Conservation (phyloP, 176 grass and related monocot genomes). For the Secale cereale region DNA sequence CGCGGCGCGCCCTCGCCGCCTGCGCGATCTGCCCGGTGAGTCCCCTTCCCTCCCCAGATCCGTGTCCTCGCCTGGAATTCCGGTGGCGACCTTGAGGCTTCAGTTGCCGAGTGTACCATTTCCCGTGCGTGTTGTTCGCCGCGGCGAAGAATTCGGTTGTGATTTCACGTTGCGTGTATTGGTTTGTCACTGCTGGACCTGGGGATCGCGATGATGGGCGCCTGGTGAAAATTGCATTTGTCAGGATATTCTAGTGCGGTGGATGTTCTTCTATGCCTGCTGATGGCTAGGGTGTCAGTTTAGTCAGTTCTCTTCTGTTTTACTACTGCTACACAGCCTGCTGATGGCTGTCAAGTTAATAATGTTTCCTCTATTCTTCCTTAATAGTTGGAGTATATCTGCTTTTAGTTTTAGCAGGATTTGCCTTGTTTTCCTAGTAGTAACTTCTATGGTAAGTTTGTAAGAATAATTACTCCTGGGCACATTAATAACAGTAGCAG, state of each 20-base stretch:
- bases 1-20: background rate
- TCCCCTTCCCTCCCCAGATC: background rate
- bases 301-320: background rate
- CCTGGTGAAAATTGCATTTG: background rate
- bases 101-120: background rate
- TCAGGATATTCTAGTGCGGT: background rate
- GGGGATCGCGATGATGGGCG: background rate
- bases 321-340: background rate
- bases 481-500: background rate
- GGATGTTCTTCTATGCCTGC: background rate
- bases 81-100: background rate
- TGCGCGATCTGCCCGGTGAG: conserved; percentile 3
- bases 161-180: background rate
- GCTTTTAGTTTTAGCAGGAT: background rate
- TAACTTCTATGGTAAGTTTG: background rate
- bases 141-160: background rate
- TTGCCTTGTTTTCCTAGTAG: background rate
- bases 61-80: background rate
- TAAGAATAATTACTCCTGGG: background rate
- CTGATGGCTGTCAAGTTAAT: background rate
- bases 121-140: background rate
- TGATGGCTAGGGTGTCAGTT: background rate
- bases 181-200: background rate
- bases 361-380: background rate
- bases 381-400: background rate